Conservation (phyloP, 306 rosid genomes). For the Ormosia emarginata region DNA sequence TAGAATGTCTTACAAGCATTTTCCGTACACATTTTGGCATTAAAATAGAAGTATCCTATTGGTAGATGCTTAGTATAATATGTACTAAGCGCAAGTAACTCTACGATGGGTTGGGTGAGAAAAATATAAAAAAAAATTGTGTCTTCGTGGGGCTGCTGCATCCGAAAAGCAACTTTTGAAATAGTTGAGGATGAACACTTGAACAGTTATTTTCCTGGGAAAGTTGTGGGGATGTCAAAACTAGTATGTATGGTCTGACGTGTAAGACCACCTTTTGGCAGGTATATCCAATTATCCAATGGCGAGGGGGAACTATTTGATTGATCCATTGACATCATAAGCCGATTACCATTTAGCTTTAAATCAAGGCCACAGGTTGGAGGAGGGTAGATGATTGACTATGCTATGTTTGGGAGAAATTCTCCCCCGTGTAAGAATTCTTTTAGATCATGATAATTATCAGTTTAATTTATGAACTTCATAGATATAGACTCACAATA, state of each 20-base stretch:
- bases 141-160: neutral
- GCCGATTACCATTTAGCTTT: slow-evolving; percentile 1
- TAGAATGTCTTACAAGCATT: no score
- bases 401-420: neutral
- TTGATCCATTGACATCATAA: neutral
- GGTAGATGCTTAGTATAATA: neutral
- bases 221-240: slow-evolving; percentile 1
- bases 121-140: neutral
- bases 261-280: neutral
- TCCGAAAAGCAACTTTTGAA: slow-evolving; percentile 9
- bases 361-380: slow-evolving; percentile 6
- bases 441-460: neutral
- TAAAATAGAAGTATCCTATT: neutral
- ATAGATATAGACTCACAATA: neutral
- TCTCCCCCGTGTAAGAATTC: neutral
- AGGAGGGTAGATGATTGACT: neutral
- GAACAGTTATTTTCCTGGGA: slow-evolving; percentile 32
- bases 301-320: neutral
- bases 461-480: neutral
- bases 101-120: neutral
- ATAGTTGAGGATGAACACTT: neutral
- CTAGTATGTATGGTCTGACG: neutral
- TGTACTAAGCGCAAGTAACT: neutral
- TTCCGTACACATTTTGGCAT: neutral
- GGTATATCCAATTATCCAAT: slow-evolving; percentile 19